A percentile compares a stretch with the other conserved stretches of the same genome.
phyloP scores from a whole-genome alignment of 2,329 filamentous ascomycete genomes.

The Colletotrichum chlorophyti region DNA sequence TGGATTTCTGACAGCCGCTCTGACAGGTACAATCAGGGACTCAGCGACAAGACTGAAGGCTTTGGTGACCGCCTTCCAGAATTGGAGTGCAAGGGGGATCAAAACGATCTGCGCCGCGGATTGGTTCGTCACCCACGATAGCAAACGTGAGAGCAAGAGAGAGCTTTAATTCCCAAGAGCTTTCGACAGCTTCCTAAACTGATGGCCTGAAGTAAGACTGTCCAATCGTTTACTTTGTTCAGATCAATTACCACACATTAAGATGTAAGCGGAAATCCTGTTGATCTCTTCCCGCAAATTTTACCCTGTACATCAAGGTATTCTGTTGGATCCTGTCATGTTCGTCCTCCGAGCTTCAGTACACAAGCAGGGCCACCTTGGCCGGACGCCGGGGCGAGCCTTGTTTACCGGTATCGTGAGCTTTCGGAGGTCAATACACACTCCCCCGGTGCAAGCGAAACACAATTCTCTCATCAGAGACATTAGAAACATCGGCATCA shows the following conservation, averaged over 20 bases:
- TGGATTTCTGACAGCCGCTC: constrained; percentile 1
- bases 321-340: constrained; percentile 9
- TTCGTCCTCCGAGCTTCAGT: constrained; percentile 17
- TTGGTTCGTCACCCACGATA: background rate
- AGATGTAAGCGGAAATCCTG: constrained; percentile 10
- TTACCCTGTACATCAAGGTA: background rate
- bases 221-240: background rate
- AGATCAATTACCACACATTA: background rate
- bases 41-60: background rate
- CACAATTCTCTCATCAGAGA: constrained; percentile 56
- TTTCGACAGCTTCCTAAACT: background rate
- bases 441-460: constrained; percentile 27
- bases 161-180: background rate
- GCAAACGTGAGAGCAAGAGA: background rate
- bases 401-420: constrained; percentile 9
- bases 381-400: constrained; percentile 7
- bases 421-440: constrained; percentile 16
- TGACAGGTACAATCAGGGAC: constrained; percentile 10
- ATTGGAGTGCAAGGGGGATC: background rate
- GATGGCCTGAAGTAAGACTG: background rate
- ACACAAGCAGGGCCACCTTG: constrained; percentile 3
- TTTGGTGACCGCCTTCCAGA: constrained; percentile 22
- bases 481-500: constrained; percentile 96
- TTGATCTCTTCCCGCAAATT: background rate
- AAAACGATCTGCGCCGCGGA: background rate